phyloP scores from a whole-genome alignment of 768 basidiomycete genomes.

The Hydnomerulius pinastri region DNA sequence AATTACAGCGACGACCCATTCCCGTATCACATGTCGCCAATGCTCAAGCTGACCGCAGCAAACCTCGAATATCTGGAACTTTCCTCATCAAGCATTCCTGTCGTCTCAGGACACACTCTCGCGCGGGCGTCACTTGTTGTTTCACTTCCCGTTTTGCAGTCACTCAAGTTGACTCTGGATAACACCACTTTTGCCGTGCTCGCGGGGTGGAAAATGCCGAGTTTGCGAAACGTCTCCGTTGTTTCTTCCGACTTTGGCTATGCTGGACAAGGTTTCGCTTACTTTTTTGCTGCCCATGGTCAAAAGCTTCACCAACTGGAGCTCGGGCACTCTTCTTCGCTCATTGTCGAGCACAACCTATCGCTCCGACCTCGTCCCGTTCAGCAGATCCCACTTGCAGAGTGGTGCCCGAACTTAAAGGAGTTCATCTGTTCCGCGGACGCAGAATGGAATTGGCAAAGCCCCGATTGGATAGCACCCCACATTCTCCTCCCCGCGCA shows the following conservation, averaged over 20 bases:
- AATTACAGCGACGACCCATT: constrained; percentile 67
- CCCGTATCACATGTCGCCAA: constrained; percentile 55
- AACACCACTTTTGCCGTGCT: constrained; percentile 70
- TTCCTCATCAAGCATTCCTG: constrained; percentile 53
- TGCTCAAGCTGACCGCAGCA: constrained; percentile 51
- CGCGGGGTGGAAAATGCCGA: constrained; percentile 66
- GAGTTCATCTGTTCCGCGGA: constrained; percentile 77
- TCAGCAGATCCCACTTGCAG: constrained; percentile 51
- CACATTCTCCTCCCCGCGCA: constrained; percentile 71
- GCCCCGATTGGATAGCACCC: constrained; percentile 80
- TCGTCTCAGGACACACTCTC: constrained; percentile 33
- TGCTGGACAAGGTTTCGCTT: constrained; percentile 61
- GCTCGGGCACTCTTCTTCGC: constrained; percentile 68
- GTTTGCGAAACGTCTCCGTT: constrained; percentile 62
- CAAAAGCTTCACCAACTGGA: constrained; percentile 63
- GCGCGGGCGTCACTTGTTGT: constrained; percentile 28
- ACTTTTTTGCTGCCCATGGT: constrained; percentile 70
- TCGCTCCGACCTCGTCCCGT: constrained; percentile 42
- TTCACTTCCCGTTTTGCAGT: constrained; percentile 60
- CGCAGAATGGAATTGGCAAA: constrained; percentile 81
- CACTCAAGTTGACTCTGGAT: constrained; percentile 71
- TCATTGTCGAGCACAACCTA: constrained; percentile 68
- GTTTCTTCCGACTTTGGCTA: constrained; percentile 72
- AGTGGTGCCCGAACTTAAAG: constrained; percentile 67
- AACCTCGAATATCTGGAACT: constrained; percentile 71